Conservation (phyloP, 805 yeast species). For the Dipodascus geniculatus region DNA sequence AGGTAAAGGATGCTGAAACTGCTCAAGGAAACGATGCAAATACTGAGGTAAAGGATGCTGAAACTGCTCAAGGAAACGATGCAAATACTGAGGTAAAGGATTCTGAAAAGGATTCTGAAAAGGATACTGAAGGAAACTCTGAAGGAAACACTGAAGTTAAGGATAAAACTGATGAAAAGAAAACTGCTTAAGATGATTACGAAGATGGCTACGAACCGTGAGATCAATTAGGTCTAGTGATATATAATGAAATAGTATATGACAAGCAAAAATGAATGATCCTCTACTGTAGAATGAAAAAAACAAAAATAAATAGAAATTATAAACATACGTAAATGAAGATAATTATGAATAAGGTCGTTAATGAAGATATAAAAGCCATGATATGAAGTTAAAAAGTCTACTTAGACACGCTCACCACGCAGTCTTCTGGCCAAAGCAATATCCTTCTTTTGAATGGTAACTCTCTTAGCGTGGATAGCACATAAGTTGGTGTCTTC, state of each 20-base stretch:
- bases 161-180: background rate
- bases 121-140: no score
- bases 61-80: background rate
- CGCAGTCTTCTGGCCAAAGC: slow-evolving; percentile 87
- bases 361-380: background rate
- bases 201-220: no score
- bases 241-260: background rate
- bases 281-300: background rate
- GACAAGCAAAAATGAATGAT: background rate
- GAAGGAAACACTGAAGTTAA: background rate
- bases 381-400: background rate
- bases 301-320: background rate
- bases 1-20: background rate
- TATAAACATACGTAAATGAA: background rate
- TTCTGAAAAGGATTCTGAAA: background rate
- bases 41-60: no score
- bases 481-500: slow-evolving; percentile 91
- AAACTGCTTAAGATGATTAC: no score
- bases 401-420: slow-evolving; percentile 46
- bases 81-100: background rate
- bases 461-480: slow-evolving; percentile 87
- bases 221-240: no score
- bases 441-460: slow-evolving; percentile 85
- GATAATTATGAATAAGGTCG: background rate
- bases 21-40: background rate